phyloP scores from a whole-genome alignment of 768 basidiomycete genomes.

The Psilocybe cyanescens region DNA sequence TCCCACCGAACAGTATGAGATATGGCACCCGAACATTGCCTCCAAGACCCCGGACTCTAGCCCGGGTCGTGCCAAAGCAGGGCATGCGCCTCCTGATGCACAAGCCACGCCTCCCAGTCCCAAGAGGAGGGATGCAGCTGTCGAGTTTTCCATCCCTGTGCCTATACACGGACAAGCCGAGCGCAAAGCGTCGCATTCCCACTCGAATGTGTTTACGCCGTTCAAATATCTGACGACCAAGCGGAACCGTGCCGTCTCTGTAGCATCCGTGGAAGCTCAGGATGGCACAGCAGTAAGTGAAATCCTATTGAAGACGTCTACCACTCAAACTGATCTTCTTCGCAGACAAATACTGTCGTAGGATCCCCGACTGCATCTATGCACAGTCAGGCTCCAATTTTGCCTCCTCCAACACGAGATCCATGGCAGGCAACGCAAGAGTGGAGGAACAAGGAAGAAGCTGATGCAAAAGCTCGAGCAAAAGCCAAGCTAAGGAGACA shows the following conservation, averaged over 20 bases:
- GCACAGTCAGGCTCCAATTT: slow-evolving; percentile 54
- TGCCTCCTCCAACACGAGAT: slow-evolving; percentile 67
- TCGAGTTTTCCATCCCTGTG: slow-evolving; percentile 30
- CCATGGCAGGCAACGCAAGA: slow-evolving; percentile 64
- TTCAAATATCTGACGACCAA: slow-evolving; percentile 64
- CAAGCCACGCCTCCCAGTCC: slow-evolving; percentile 1
- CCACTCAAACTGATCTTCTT: neutral
- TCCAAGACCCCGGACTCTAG: slow-evolving; percentile 23
- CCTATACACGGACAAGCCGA: slow-evolving; percentile 33
- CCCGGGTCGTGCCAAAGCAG: slow-evolving; percentile 17
- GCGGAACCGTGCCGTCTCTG: slow-evolving; percentile 69
- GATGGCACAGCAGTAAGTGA: slow-evolving; percentile 78
- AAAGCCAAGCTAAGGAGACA: slow-evolving; percentile 43
- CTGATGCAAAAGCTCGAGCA: slow-evolving; percentile 42
- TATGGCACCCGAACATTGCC: slow-evolving; percentile 26
- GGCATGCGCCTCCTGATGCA: neutral
- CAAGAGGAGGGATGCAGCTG: slow-evolving; percentile 3
- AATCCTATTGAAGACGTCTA: slow-evolving; percentile 5
- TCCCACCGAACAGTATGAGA: slow-evolving; percentile 25
- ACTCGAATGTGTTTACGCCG: slow-evolving; percentile 53
- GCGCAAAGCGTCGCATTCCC: slow-evolving; percentile 44
- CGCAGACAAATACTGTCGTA: slow-evolving; percentile 69
- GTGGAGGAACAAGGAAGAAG: slow-evolving; percentile 73
- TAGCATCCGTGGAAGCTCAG: slow-evolving; percentile 76
- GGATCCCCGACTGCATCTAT: slow-evolving; percentile 78